Evolutionary conservation across 2,329 filamentous ascomycete genomes (phyloP).

Genomic region (Phyllosticta paracitricarpa): DNA sequence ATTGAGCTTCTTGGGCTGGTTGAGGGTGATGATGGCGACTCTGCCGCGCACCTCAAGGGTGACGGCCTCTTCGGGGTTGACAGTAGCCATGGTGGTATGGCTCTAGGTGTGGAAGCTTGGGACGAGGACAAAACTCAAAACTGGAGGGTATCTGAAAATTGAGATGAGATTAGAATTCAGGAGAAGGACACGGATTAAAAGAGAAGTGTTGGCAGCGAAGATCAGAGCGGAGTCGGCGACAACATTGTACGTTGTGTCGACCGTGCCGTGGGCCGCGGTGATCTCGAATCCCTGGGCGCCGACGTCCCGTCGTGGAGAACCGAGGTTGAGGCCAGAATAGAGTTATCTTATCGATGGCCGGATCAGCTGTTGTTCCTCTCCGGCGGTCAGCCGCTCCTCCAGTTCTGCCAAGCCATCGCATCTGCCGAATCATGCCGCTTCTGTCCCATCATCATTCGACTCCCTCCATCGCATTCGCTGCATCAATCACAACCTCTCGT

Average conservation of each 20-base stretch:
- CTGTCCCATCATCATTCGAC: conserved; percentile 10
- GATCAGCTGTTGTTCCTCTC: neutral
- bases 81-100: neutral
- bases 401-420: neutral
- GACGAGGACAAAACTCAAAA: neutral
- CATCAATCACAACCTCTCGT: neutral
- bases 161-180: neutral
- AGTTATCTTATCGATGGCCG: neutral
- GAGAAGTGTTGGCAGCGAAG: neutral
- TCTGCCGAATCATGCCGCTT: conserved; percentile 1
- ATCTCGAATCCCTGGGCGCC: neutral
- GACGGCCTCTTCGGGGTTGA: conserved; percentile 35
- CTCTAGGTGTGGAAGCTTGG: neutral
- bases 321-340: conserved; percentile 1
- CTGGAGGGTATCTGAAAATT: neutral
- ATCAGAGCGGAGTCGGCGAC: neutral
- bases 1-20: conserved; percentile 79
- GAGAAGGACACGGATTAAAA: neutral
- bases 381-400: neutral
- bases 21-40: conserved; percentile 76
- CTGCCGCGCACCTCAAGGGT: conserved; percentile 56
- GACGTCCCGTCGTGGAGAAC: conserved; percentile 5
- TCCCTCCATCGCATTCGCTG: conserved; percentile 14
- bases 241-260: neutral
- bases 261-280: neutral